phyloP scores from a whole-genome alignment of 164 flowering plant species.

The Stephania cephalantha region DNA sequence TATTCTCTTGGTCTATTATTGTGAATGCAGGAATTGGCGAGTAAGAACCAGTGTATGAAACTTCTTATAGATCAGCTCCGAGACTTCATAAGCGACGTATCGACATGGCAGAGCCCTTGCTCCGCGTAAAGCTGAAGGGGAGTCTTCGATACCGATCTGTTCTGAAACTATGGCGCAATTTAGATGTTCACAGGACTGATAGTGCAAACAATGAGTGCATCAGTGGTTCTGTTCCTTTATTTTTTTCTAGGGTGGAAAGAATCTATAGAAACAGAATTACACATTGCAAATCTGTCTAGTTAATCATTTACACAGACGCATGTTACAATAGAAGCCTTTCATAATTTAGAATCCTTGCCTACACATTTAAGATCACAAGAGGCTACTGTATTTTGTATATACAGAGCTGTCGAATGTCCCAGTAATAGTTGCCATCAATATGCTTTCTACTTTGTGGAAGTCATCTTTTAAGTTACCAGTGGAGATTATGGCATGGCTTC shows the following conservation, averaged over 20 bases:
- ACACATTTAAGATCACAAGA: too few relatives aligned
- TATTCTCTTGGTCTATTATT: not conserved
- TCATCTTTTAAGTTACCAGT: not conserved
- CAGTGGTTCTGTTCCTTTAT: not conserved
- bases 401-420: not conserved
- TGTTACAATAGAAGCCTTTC: too few relatives aligned
- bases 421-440: not conserved
- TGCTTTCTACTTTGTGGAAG: not conserved
- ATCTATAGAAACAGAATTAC: not conserved
- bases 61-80: slow-evolving; percentile 76
- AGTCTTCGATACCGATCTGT: not conserved
- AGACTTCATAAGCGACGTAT: slow-evolving; percentile 60
- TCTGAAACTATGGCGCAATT: not conserved
- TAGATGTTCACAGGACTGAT: not conserved
- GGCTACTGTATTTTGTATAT: too few relatives aligned
- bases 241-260: not conserved
- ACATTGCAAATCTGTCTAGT: not conserved
- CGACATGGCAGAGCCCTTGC: slow-evolving; percentile 90
- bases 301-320: not conserved
- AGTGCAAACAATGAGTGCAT: not conserved
- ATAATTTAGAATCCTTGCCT: too few relatives aligned
- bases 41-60: slow-evolving; percentile 61
- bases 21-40: slow-evolving; percentile 51
- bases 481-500: not conserved
- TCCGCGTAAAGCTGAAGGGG: slow-evolving; percentile 28